phyloP scores from a whole-genome alignment of 257 asterid species.

The Rauvolfia tetraphylla region DNA sequence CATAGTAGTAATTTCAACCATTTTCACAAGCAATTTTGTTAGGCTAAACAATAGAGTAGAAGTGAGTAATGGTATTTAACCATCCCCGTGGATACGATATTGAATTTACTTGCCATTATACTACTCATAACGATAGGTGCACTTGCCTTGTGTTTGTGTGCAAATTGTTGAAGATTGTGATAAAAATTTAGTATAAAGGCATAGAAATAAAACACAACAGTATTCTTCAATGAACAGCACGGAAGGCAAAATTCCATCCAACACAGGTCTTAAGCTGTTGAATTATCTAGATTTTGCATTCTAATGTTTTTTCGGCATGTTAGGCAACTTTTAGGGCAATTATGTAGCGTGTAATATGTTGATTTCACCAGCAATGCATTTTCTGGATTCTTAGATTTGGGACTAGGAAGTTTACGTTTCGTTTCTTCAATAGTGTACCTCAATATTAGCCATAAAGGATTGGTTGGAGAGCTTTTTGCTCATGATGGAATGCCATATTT shows the following conservation, averaged over 20 bases:
- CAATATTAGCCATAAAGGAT: constrained; percentile 56
- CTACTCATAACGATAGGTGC: no score
- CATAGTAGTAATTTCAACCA: no score
- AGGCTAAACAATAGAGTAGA: no score
- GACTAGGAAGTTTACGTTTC: constrained; percentile 49
- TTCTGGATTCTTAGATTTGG: constrained; percentile 64
- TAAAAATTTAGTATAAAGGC: no score
- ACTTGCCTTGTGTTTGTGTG: no score
- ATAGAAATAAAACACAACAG: no score
- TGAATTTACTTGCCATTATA: no score
- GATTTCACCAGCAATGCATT: constrained; percentile 68
- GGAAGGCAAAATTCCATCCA: constrained; percentile 52
- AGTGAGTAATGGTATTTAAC: no score
- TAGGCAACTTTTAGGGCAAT: constrained; percentile 50
- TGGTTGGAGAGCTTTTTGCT: constrained; percentile 71
- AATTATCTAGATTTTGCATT: constrained; percentile 63
- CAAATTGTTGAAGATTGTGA: no score
- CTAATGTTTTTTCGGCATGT: constrained; percentile 51
- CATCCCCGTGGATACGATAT: no score
- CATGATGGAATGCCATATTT: constrained; percentile 84
- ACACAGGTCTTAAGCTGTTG: constrained; percentile 42
- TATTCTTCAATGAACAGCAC: constrained; percentile 48
- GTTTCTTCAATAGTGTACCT: constrained; percentile 52
- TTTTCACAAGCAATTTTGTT: no score
- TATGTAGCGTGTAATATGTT: constrained; percentile 45